These are phyloP conservation scores for Populus tremula DNA, from an alignment of 345 rosid genomes.

Conservation along the genomic window DNA sequence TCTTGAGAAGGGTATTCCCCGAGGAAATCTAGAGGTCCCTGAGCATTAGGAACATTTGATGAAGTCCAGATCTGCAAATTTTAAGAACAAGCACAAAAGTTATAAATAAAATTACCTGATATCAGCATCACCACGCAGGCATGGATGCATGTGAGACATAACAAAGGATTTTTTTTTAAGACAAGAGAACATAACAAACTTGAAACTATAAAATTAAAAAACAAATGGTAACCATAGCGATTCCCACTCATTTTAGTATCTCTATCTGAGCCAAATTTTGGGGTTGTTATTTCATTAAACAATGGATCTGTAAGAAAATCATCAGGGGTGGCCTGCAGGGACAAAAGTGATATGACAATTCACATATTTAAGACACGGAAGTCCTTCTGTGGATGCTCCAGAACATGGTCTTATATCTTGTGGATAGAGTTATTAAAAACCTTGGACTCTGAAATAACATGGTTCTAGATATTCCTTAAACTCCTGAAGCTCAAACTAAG, in stretches of 20 bases:
- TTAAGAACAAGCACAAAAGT: conserved; percentile 9
- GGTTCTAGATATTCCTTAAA: neutral
- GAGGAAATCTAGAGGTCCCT: conserved; percentile 26
- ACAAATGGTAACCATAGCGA: neutral
- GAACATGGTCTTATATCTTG: neutral
- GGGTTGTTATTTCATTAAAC: neutral
- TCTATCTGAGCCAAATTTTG: neutral
- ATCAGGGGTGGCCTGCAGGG: neutral
- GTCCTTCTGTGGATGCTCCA: neutral
- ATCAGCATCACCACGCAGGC: neutral
- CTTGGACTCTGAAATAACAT: neutral
- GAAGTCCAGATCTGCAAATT: conserved; percentile 30
- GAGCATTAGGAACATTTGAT: conserved; percentile 20
- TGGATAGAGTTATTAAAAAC: neutral
- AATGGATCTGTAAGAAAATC: neutral
- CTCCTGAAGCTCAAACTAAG: conserved; percentile 3
- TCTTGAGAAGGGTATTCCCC: conserved; percentile 30
- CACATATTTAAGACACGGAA: neutral
- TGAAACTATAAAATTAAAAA: neutral
- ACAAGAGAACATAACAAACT: neutral
- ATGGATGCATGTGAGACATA: neutral
- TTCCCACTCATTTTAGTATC: neutral
- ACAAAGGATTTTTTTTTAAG: neutral
- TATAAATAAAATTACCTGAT: neutral
- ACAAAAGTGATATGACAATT: neutral